Percentiles rank a stretch among this genome's conserved stretches.
These are phyloP conservation scores for Citrus medica DNA, from an alignment of 345 rosid species.

Conservation along the genomic window DNA sequence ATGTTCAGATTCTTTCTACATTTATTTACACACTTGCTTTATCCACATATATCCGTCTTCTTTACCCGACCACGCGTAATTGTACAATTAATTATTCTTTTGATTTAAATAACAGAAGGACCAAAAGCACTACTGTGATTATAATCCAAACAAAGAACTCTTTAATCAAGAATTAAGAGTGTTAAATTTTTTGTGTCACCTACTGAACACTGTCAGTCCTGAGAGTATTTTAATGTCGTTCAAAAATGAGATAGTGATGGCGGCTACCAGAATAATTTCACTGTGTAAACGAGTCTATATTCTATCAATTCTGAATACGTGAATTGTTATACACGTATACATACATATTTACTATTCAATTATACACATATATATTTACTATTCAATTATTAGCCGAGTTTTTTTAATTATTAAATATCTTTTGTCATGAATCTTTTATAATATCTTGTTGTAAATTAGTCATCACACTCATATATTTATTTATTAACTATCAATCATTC, in stretches of 20 bases:
- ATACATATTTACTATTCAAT: too few species aligned
- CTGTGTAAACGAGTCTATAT: too few species aligned
- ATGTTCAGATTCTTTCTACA: neutral
- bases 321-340: too few species aligned
- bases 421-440: too few species aligned
- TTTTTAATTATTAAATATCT: too few species aligned
- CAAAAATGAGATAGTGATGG: too few species aligned
- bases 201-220: neutral
- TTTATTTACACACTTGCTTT: neutral
- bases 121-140: neutral
- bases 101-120: neutral
- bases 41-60: neutral
- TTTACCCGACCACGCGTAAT: neutral
- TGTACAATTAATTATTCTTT: neutral
- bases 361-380: too few species aligned
- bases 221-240: neutral
- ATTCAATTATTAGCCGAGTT: too few species aligned
- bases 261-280: too few species aligned
- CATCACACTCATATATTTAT: too few species aligned
- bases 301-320: too few species aligned
- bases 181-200: neutral
- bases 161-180: neutral
- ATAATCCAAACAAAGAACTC: neutral
- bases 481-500: too few species aligned
- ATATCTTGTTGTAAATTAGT: accelerated